These are phyloP conservation scores for Neoboletus magnificus DNA, from an alignment of 768 basidiomycete species.

Conservation along the genomic window DNA sequence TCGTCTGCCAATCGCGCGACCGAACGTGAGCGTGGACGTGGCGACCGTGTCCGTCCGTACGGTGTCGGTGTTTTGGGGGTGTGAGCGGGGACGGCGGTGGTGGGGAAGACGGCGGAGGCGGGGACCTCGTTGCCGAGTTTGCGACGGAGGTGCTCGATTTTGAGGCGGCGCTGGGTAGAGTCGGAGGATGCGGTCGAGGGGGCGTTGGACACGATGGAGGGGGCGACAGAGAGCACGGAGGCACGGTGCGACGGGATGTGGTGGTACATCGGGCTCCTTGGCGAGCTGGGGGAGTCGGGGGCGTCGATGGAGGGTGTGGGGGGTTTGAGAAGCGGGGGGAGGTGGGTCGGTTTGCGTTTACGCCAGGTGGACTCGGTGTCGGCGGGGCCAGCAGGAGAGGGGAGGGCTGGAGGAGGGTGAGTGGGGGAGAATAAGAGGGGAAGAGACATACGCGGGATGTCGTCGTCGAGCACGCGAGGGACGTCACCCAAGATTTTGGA, in stretches of 20 bases:
- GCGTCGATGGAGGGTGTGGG: background rate
- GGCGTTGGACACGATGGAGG: constrained; percentile 14
- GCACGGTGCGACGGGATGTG: background rate
- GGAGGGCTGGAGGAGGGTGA: background rate
- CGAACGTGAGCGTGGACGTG: too few relatives aligned
- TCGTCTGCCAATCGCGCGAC: constrained; percentile 18
- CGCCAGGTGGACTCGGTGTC: constrained; percentile 19
- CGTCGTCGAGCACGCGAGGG: constrained; percentile 51
- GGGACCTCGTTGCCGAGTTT: constrained; percentile 65
- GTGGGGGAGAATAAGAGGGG: background rate
- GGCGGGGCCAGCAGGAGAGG: background rate
- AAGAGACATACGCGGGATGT: background rate
- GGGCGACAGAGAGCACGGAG: constrained; percentile 23
- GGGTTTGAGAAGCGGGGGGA: constrained; percentile 25
- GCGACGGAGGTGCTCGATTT: constrained; percentile 61
- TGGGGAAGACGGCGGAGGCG: constrained; percentile 55
- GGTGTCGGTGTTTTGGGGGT: background rate
- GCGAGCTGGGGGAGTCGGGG: constrained; percentile 3
- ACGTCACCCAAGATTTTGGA: constrained; percentile 55
- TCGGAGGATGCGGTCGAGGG: constrained; percentile 20
- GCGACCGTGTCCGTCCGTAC: background rate
- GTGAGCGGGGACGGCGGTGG: constrained; percentile 12
- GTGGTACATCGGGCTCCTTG: constrained; percentile 1
- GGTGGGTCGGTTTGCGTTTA: constrained; percentile 28
- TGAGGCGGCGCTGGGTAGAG: constrained; percentile 44